phyloP scores from a whole-genome alignment of 202 grass and related monocot genomes.

The Hordeum pubiflorum region DNA sequence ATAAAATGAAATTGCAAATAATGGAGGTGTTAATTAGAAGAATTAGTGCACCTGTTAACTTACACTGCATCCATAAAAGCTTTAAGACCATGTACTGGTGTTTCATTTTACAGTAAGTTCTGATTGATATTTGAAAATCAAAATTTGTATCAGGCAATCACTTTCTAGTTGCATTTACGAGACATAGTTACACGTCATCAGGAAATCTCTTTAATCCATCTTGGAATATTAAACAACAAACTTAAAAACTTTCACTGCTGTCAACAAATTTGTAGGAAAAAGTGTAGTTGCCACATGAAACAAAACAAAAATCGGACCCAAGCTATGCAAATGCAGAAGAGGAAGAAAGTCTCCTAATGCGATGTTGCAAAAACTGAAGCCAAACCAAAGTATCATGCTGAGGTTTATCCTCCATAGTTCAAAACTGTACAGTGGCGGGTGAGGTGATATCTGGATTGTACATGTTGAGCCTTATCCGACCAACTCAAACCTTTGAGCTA shows the following conservation, averaged over 20 bases:
- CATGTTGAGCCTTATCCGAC: neutral
- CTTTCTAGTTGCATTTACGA: neutral
- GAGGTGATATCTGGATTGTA: slow-evolving; percentile 12
- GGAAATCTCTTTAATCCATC: slow-evolving; percentile 1
- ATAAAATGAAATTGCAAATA: neutral
- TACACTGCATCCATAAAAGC: neutral
- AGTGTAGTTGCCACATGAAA: slow-evolving; percentile 2
- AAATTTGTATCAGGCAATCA: neutral
- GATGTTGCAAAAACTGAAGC: slow-evolving; percentile 4
- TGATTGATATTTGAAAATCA: neutral
- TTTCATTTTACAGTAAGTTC: neutral
- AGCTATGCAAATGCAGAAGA: neutral
- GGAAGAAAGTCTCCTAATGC: slow-evolving; percentile 1
- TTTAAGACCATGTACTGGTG: slow-evolving; percentile 4
- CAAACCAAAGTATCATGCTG: neutral
- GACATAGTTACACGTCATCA: neutral
- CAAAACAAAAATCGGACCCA: neutral
- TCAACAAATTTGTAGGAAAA: slow-evolving; percentile 10
- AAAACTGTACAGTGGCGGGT: neutral
- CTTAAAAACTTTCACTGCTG: neutral
- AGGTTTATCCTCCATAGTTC: neutral
- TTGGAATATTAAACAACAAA: neutral
- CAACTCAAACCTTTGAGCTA: slow-evolving; percentile 5
- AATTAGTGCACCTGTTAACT: neutral
- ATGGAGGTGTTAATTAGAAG: neutral